Base-by-base conservation (phyloP, 768 basidiomycete genomes). In the Tulasnella sp. region DNA sequence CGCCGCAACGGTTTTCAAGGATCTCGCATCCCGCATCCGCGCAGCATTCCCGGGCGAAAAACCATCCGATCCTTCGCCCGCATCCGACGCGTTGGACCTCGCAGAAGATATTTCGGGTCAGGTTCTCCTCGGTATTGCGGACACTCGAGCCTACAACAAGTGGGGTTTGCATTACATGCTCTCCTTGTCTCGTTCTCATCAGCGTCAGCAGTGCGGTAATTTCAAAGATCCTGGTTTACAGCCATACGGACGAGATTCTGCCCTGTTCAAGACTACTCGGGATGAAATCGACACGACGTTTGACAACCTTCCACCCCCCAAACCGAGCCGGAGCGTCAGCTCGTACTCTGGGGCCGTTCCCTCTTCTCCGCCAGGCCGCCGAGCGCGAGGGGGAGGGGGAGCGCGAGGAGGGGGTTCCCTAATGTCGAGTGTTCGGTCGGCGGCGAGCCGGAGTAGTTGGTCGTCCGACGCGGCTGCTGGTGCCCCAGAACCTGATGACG, bases 161-260 rank as follows among this genome's bases (percentile, higher is more conserved):
- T 80, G 80, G 80, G 80, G 80, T 13, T 37, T 46, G 57, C 80
- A 80, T 69, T 80, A 80, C 61, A 69, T 79, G 39, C 80, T 70
- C 29, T 80, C 77, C 32, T 37, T 80, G 29, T 76, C 80, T 15
- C 79, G 80, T 16, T 69, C 80, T 13, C 80, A 80, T 42, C 80
- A 79, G 61, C 79, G 80, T 48, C 79, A 80, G 69, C 75, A 79
- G 32, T 80, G 80, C 73, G 57, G 70, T 39, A 80, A 80, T 70
- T 80, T 80, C 79, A 80, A 80, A 44, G 80, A 80, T 51, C 61
- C 73, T 2, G 80, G 80, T 32, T 57, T 80, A 35, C 77, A 78
- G 39, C 35, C 77, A 15, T 80, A 80, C 69, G 80, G 80, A n/a
- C 46, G 67, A 6, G 71, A 79, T 40, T 80, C 80, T 13, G 29